Conservation (phyloP, 169 alveolate genomes). For the Cryptosporidium sp. region DNA sequence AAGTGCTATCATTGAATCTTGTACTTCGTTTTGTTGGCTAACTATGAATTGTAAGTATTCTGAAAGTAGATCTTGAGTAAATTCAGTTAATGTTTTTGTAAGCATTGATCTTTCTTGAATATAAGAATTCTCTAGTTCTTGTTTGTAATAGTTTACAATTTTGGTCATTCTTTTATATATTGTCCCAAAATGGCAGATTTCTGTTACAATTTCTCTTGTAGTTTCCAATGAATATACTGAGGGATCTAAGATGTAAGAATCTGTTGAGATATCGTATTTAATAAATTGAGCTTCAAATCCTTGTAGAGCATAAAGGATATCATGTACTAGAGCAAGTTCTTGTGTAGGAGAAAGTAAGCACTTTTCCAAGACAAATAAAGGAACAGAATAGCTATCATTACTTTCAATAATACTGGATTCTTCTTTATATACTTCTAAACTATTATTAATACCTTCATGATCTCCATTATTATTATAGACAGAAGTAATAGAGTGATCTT, state of each 20-base stretch:
- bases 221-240: conserved; percentile 44
- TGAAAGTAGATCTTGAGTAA: conserved; percentile 18
- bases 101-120: conserved; percentile 15
- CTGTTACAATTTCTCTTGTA: conserved; percentile 37
- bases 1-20: conserved; percentile 32
- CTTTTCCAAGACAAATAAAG: conserved; percentile 52
- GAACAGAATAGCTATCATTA: conserved; percentile 24
- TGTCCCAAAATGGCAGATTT: conserved; percentile 48
- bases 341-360: conserved; percentile 54
- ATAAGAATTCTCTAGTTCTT: not conserved
- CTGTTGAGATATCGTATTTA: conserved; percentile 39
- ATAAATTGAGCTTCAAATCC: conserved; percentile 63
- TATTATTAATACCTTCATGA: not conserved
- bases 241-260: conserved; percentile 23
- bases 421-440: not conserved
- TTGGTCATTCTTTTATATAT: conserved; percentile 44
- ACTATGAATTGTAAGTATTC: conserved; percentile 39
- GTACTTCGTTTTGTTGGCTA: conserved; percentile 58
- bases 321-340: conserved; percentile 67
- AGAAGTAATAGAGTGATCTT: not conserved
- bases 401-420: not conserved
- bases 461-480: not conserved
- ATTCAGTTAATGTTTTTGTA: conserved; percentile 21
- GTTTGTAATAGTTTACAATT: not conserved
- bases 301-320: conserved; percentile 64